Base-by-base conservation (phyloP, 176 grass and related monocot genomes). In the Eleusine indica region DNA sequence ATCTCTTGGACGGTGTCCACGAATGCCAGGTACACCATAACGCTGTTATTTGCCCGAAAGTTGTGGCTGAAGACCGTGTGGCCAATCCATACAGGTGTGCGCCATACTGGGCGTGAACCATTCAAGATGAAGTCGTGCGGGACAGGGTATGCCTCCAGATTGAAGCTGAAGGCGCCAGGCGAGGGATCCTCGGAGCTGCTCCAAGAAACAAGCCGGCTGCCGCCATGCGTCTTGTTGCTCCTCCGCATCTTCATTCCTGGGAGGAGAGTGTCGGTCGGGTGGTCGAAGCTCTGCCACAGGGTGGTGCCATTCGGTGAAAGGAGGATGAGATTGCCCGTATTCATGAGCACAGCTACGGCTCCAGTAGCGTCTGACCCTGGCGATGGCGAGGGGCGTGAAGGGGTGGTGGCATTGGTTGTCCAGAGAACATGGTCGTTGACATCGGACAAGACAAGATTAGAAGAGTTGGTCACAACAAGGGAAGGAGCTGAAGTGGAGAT, bases 201-300 rank as follows among this genome's bases (percentile, higher is more conserved):
- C 56, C 56, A 60, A 9, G 56, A 60, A 21, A 60, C 19, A 21
- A 60, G 56, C 21, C 56, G 56, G 7, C 21, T 21, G 15, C 56
- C 56, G 1, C 19, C 19, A 9, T 5, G 82, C 25, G 41, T 52
- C 11, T 32, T 22, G 47, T 79, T 22, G 2, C 16, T 75, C 2
- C 74, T 18, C 1, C 66, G 15, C 0, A 90, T 6, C 84, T 80
- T 80, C 79, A 83, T 83, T 12, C 68, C 84, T 1, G 84, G 88
- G 51, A 90, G 21, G 18, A 80, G 11, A 6, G 88, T 63, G 75
- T 90, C 88, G 1, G 74, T 3, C 0, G 83, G 78, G 46, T 89
- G 54, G 38, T 89, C 87, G 41, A 85, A 89, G 62, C 87, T 89
- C 77, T 89, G 60, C 88, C 88, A 90, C 10, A 90, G 3, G 1